Percentiles rank a stretch among this genome's conserved stretches.
Evolutionary conservation across 768 basidiomycete species (phyloP).

Genomic region (Boletus barrowsii): DNA sequence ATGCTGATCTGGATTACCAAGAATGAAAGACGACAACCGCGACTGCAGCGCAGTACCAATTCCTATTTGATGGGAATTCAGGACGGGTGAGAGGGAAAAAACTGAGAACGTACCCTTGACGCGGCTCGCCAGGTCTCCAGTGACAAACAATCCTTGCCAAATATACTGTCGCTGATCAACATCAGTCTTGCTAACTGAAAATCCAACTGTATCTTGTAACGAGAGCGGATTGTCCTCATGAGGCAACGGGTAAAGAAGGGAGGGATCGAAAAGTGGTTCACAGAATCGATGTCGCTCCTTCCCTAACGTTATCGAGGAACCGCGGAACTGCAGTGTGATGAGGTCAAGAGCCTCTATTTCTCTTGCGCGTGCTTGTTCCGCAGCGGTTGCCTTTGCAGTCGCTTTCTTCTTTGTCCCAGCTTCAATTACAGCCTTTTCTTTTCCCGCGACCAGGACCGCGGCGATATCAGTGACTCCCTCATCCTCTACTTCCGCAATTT

Average conservation of each 20-base stretch:
- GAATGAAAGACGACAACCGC: constrained; percentile 60
- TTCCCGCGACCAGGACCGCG: constrained; percentile 86
- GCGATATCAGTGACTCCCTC: constrained; percentile 90
- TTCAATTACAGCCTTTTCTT: constrained; percentile 86
- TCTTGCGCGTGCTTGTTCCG: constrained; percentile 74
- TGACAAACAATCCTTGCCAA: constrained; percentile 78
- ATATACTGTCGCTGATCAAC: constrained; percentile 66
- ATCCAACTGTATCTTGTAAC: constrained; percentile 66
- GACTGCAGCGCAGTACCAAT: constrained; percentile 69
- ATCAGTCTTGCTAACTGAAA: constrained; percentile 58
- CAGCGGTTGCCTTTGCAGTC: constrained; percentile 68
- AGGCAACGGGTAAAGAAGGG: constrained; percentile 43
- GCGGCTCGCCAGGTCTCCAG: constrained; percentile 68
- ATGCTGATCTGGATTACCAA: constrained; percentile 58
- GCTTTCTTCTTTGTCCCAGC: constrained; percentile 77
- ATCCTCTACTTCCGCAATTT: constrained; percentile 64
- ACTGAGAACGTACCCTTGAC: constrained; percentile 57
- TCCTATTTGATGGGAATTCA: constrained; percentile 37
- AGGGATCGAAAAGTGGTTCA: constrained; percentile 83
- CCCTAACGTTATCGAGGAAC: constrained; percentile 68
- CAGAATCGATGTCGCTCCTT: constrained; percentile 89
- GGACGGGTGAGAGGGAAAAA: neutral
- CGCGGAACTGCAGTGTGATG: constrained; percentile 71
- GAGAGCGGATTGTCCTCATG: constrained; percentile 34
- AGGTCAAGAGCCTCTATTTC: constrained; percentile 86